phyloP scores from a whole-genome alignment of 345 rosid species.

The Cochlearia excelsa region DNA sequence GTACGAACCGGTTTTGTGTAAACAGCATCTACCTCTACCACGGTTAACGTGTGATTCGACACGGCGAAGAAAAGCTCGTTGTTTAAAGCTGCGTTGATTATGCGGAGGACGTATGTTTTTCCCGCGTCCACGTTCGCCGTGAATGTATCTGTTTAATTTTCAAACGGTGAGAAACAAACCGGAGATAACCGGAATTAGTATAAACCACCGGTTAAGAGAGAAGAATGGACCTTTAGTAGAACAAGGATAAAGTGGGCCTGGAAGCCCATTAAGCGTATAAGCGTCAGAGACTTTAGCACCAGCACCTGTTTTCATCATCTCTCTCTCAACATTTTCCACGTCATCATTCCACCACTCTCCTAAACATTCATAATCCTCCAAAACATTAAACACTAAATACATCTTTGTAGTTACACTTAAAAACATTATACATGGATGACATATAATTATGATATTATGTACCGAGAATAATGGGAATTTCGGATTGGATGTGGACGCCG shows the following conservation, averaged over 20 bases:
- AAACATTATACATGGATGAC: too few relatives aligned
- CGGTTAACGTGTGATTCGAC: constrained; percentile 49
- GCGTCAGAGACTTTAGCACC: constrained; percentile 53
- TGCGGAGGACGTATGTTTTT: constrained; percentile 55
- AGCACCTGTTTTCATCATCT: constrained; percentile 44
- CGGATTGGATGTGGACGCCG: constrained; percentile 41
- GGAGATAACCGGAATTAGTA: neutral
- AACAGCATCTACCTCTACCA: constrained; percentile 58
- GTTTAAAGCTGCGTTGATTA: constrained; percentile 64
- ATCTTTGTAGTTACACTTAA: too few relatives aligned
- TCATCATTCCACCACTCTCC: constrained; percentile 76
- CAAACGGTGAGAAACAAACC: constrained; percentile 12
- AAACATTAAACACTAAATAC: too few relatives aligned
- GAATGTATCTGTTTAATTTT: constrained; percentile 43
- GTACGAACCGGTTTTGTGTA: constrained; percentile 58
- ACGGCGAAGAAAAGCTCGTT: constrained; percentile 61
- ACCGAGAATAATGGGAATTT: constrained; percentile 63
- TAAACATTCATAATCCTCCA: constrained; percentile 12
- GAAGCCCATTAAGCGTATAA: constrained; percentile 63
- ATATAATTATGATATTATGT: constrained; percentile 3
- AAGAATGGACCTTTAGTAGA: constrained; percentile 47
- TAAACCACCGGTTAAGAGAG: constrained; percentile 1
- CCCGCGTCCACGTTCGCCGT: constrained; percentile 46
- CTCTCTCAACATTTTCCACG: constrained; percentile 46
- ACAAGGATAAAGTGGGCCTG: constrained; percentile 67